Percentiles rank a stretch among this genome's conserved stretches.
Evolutionary conservation across 2,329 filamentous ascomycete genomes (phyloP).

Genomic region (Trichophyton verrucosum): DNA sequence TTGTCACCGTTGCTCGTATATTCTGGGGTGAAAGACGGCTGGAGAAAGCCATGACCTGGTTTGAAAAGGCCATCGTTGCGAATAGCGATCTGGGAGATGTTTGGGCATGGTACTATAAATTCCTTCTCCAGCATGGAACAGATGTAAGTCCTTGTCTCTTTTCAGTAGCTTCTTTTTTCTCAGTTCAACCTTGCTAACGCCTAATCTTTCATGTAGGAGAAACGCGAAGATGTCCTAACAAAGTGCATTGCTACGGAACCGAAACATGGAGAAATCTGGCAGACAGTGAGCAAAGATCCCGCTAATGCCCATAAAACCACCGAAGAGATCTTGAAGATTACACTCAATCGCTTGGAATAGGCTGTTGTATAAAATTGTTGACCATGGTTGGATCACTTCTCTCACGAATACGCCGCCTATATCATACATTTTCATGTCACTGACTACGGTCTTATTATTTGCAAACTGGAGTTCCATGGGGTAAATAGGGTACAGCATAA

Average conservation of each 20-base stretch:
- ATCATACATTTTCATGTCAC: background rate
- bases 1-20: constrained; percentile 83
- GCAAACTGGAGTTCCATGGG: background rate
- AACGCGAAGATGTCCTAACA: constrained; percentile 67
- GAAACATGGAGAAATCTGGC: constrained; percentile 86
- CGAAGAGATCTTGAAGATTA: constrained; percentile 73
- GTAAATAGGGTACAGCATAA: background rate
- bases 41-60: constrained; percentile 93
- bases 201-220: constrained; percentile 44
- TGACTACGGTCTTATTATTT: background rate
- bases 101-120: constrained; percentile 98
- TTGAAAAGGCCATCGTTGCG: constrained; percentile 83
- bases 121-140: constrained; percentile 81
- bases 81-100: constrained; percentile 81
- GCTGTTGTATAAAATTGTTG: no score
- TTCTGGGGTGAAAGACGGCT: constrained; percentile 90
- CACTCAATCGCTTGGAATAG: constrained; percentile 25
- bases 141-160: constrained; percentile 38
- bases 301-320: constrained; percentile 60
- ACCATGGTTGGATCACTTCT: background rate
- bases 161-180: background rate
- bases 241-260: constrained; percentile 80
- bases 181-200: constrained; percentile 7
- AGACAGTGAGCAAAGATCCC: constrained; percentile 72
- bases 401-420: background rate